A percentile compares a stretch with the other conserved stretches of the same genome.
These are phyloP conservation scores for Paracamarosporium sp. DNA, from an alignment of 2,329 filamentous ascomycete species.

Conservation along the genomic window DNA sequence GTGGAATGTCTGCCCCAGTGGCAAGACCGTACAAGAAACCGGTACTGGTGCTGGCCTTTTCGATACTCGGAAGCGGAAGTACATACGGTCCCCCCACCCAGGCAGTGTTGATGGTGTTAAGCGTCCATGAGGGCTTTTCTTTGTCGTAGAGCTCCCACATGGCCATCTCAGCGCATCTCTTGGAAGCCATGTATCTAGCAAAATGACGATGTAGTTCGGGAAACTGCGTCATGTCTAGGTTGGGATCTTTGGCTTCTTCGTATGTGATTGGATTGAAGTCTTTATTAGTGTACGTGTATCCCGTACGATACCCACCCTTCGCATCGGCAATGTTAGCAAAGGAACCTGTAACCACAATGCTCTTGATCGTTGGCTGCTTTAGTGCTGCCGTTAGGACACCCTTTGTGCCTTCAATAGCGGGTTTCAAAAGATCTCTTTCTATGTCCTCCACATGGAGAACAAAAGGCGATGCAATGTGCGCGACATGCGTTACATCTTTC, in stretches of 20 bases:
- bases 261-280: slow-evolving; percentile 20
- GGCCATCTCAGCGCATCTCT: slow-evolving; percentile 24
- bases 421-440: slow-evolving; percentile 5
- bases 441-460: slow-evolving; percentile 5
- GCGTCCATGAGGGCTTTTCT: slow-evolving; percentile 41
- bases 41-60: slow-evolving; percentile 1
- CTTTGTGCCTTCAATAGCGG: slow-evolving; percentile 11
- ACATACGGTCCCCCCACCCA: slow-evolving; percentile 10
- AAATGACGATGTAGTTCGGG: slow-evolving; percentile 8
- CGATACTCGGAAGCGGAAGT: slow-evolving; percentile 3
- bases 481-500: slow-evolving; percentile 24
- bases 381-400: slow-evolving; percentile 9
- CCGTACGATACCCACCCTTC: neutral
- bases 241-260: slow-evolving; percentile 25
- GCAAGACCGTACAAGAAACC: slow-evolving; percentile 6
- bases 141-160: slow-evolving; percentile 40
- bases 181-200: slow-evolving; percentile 26
- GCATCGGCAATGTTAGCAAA: slow-evolving; percentile 11
- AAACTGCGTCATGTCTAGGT: slow-evolving; percentile 15
- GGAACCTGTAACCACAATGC: slow-evolving; percentile 23
- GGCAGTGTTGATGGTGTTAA: slow-evolving; percentile 44
- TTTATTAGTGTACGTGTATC: slow-evolving; percentile 10
- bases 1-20: slow-evolving; percentile 2
- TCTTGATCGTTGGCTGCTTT: slow-evolving; percentile 21
- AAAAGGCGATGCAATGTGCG: slow-evolving; percentile 12